Conservation (phyloP, 2,329 filamentous ascomycete species). For the Exophiala sideris region DNA sequence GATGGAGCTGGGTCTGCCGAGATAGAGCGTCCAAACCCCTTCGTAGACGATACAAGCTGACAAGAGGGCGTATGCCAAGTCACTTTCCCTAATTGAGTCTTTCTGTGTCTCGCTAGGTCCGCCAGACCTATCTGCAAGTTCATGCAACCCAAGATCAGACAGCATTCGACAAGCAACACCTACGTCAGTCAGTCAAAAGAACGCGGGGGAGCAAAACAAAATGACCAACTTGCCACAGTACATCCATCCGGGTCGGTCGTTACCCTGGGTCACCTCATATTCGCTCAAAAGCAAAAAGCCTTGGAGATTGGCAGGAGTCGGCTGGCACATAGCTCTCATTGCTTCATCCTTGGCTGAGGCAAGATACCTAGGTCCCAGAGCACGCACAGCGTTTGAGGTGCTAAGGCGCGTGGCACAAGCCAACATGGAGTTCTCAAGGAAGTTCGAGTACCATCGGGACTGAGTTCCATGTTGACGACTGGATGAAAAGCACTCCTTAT, state of each 20-base stretch:
- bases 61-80: neutral
- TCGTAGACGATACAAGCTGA: slow-evolving; percentile 4
- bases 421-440: slow-evolving; percentile 4
- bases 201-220: neutral
- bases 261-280: slow-evolving; percentile 2
- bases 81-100: neutral
- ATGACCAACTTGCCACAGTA: slow-evolving; percentile 2
- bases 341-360: neutral
- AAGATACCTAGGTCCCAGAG: neutral
- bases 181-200: neutral
- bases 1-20: neutral
- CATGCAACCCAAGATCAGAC: neutral
- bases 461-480: neutral
- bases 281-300: slow-evolving; percentile 2
- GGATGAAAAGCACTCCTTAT: neutral
- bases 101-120: neutral
- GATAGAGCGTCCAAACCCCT: slow-evolving; percentile 2
- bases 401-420: slow-evolving; percentile 1
- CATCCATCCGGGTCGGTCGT: slow-evolving; percentile 2
- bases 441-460: neutral
- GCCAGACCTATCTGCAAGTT: neutral
- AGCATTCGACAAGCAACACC: slow-evolving; percentile 5
- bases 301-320: neutral
- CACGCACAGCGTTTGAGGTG: neutral
- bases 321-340: neutral